These are phyloP conservation scores for Eucalyptus cloeziana DNA, from an alignment of 345 rosid genomes.

Conservation along the genomic window DNA sequence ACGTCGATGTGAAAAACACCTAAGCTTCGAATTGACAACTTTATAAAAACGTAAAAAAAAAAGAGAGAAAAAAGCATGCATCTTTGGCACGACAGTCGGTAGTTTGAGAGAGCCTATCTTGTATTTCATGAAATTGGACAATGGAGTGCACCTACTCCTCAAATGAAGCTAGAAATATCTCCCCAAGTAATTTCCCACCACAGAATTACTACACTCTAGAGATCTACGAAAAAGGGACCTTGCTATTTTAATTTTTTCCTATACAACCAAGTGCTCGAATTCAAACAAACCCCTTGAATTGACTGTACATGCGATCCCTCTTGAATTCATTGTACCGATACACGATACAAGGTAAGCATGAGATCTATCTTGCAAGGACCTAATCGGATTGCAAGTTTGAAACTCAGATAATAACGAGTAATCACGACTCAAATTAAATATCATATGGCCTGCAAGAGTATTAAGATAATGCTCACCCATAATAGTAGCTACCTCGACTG, in stretches of 20 bases:
- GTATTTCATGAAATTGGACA: not conserved
- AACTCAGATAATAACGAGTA: fast-evolving
- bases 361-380: fast-evolving
- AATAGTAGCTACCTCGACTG: fast-evolving
- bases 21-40: not conserved
- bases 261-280: fast-evolving
- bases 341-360: not conserved
- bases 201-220: not conserved
- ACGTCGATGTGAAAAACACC: not conserved
- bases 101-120: not conserved
- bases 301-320: not conserved
- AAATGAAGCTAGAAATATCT: not conserved
- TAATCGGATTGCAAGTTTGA: fast-evolving
- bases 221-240: not conserved
- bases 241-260: not conserved
- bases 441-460: fast-evolving
- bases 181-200: not conserved
- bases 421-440: not conserved
- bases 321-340: not conserved
- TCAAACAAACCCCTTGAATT: not conserved
- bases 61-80: not conserved
- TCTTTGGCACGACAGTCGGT: fast-evolving
- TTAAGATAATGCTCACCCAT: not conserved
- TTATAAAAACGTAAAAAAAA: not conserved
- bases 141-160: not conserved